Evolutionary conservation across 768 basidiomycete genomes (phyloP).

Genomic region (Hericium coralloides): DNA sequence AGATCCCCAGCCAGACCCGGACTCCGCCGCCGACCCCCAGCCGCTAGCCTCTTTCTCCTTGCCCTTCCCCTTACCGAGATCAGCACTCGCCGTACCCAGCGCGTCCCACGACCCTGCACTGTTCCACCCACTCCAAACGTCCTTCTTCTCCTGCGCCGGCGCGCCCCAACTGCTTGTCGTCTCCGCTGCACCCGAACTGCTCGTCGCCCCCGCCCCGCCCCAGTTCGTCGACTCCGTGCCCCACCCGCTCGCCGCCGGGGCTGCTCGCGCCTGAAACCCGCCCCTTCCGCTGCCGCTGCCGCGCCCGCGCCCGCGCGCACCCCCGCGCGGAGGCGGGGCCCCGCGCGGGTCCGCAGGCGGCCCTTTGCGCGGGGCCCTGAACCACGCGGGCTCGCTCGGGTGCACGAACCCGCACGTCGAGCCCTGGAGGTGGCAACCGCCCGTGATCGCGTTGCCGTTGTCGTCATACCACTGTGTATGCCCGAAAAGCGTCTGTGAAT

Average conservation of each 20-base stretch:
- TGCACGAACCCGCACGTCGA: background rate
- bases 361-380: background rate
- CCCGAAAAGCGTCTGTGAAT: no score
- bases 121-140: no score
- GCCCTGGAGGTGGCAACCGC: background rate
- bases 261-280: background rate
- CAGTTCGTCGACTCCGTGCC: background rate
- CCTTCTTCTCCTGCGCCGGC: no score
- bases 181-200: background rate
- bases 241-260: background rate
- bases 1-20: background rate
- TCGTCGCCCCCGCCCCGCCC: background rate
- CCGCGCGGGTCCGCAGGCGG: background rate
- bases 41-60: background rate
- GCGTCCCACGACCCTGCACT: background rate
- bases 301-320: background rate
- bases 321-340: background rate
- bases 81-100: background rate
- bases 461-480: background rate
- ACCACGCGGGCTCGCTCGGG: background rate
- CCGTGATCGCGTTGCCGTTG: background rate
- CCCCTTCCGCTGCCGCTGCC: background rate
- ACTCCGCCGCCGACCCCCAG: background rate
- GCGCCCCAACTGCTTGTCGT: background rate
- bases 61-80: background rate